Evolutionary conservation across 495 filamentous ascomycete genomes (phyloP).

Genomic region (Cenococcum geophilum): DNA sequence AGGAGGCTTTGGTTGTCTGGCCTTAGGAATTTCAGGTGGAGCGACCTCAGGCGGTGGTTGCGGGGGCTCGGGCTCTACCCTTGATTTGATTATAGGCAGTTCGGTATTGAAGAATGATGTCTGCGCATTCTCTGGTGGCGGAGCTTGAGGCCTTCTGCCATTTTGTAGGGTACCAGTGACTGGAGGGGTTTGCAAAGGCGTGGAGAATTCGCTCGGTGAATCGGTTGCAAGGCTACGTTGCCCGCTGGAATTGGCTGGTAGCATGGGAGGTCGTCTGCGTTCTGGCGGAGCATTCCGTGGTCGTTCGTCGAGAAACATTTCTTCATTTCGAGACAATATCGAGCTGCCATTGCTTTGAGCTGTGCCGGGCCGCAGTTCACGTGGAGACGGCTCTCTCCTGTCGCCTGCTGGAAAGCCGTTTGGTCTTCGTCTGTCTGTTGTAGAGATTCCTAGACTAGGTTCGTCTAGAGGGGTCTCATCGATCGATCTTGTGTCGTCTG

Average conservation of each 20-base stretch:
- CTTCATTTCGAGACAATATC: slow-evolving; percentile 22
- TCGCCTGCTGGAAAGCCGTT: slow-evolving; percentile 10
- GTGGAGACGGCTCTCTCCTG: slow-evolving; percentile 22
- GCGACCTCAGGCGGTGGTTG: background rate
- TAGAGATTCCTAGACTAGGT: slow-evolving; percentile 4
- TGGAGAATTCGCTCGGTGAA: slow-evolving; percentile 10
- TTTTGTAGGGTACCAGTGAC: slow-evolving; percentile 8
- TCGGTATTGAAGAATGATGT: background rate
- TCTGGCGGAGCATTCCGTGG: slow-evolving; percentile 22
- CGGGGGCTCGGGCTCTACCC: background rate
- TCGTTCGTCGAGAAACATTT: slow-evolving; percentile 15
- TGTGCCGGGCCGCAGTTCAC: slow-evolving; percentile 19
- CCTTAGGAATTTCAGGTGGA: background rate
- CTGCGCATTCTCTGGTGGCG: background rate
- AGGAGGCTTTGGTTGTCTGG: background rate
- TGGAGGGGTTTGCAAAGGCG: slow-evolving; percentile 12
- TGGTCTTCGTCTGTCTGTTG: slow-evolving; percentile 16
- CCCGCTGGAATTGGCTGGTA: slow-evolving; percentile 14
- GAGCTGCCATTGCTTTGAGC: slow-evolving; percentile 30
- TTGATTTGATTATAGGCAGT: background rate
- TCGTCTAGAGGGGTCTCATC: slow-evolving; percentile 21
- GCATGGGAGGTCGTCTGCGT: slow-evolving; percentile 30
- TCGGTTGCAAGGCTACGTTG: slow-evolving; percentile 20
- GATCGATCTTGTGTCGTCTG: slow-evolving; percentile 21
- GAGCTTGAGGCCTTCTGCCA: slow-evolving; percentile 18